Base-by-base conservation (phyloP, 73 alveolate genomes). In the Symbiodinium natans region DNA sequence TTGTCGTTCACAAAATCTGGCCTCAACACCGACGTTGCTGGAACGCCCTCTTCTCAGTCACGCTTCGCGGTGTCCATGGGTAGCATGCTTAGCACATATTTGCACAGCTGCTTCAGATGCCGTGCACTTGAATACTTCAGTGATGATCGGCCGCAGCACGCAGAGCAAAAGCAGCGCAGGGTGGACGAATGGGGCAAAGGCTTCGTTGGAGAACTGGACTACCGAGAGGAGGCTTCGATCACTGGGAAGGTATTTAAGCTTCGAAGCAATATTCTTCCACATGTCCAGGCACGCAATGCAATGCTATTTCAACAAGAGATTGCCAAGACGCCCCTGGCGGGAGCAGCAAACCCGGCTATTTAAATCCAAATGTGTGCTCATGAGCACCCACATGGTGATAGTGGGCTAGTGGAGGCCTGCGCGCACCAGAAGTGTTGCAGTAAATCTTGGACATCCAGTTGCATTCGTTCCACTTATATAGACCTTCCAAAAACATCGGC, bases 171-270 rank as follows among this genome's bases (percentile, higher is more conserved):
- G 19, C 73, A 1, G 34, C 9, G n/a, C 74, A 63, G 84, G 85
- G 99, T 93, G 75, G 93, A 93, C 40, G 99, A 93, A 54, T 93
- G 99, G 99, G 99, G 93, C 52, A 82, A 52, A 41, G 99, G 99
- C 84, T 93, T 93, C 41, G 92, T 82, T 10, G 93, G 93, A 39
- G 99, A 93, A 75, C 86, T 93, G 43, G 99, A 93, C 99, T 93
- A 82, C 77, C 68, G 71, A 33, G 83, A 77, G 31, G 99, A 93
- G 99, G 99, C 93, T 2, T 19, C 82, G 46, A 6, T 29, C 15
- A 29, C n/a, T 38, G 7, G 31, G 48, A 75, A 40, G 63, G 29
- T 27, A n/a, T 3, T 29, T 19, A 19, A 8, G 46, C 80, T 9
- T 7, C 39, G 40, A 25, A 63, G 71, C 6, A 68, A 68, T 31